Evolutionary conservation across 352 stramenopile species (phyloP).

Genomic region (Phytopythium helicoides): DNA sequence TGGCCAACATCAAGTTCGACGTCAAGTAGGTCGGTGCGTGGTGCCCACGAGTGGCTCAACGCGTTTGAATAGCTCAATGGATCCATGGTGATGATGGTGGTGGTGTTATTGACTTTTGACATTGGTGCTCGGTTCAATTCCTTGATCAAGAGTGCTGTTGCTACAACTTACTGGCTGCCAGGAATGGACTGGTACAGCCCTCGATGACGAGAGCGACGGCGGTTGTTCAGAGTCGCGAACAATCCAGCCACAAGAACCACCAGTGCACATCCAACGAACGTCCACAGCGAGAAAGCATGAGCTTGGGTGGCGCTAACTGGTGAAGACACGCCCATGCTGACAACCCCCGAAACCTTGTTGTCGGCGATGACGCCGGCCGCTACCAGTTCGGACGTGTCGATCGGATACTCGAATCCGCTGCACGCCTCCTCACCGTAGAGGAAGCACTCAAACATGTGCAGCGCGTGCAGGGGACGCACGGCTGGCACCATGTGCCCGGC

Average conservation of each 20-base stretch:
- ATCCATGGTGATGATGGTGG: neutral
- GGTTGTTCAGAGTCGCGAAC: neutral
- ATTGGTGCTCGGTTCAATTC: too few species aligned
- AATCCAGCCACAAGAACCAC: neutral
- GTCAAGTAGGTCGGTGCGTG: slow-evolving; percentile 3
- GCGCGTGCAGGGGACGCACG: slow-evolving; percentile 66
- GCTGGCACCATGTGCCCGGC: slow-evolving; percentile 89
- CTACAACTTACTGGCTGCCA: neutral
- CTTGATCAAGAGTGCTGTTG: too few species aligned
- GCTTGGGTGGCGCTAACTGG: slow-evolving; percentile 21
- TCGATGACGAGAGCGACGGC: neutral
- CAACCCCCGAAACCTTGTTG: slow-evolving; percentile 34
- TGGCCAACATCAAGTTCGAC: slow-evolving; percentile 21
- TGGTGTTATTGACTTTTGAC: neutral
- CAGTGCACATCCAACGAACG: neutral
- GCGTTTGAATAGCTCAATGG: neutral
- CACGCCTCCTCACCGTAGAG: slow-evolving; percentile 59
- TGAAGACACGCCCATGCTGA: slow-evolving; percentile 19
- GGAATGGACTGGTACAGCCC: neutral
- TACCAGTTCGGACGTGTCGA: slow-evolving; percentile 66
- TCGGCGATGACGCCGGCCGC: slow-evolving; percentile 23
- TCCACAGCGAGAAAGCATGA: neutral
- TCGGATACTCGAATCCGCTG: slow-evolving; percentile 55
- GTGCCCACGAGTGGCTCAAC: neutral
- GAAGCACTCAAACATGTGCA: slow-evolving; percentile 85